Evolutionary conservation across 1,284 basidiomycete species (phyloP).

Genomic region (Sphaerobolus stellatus): DNA sequence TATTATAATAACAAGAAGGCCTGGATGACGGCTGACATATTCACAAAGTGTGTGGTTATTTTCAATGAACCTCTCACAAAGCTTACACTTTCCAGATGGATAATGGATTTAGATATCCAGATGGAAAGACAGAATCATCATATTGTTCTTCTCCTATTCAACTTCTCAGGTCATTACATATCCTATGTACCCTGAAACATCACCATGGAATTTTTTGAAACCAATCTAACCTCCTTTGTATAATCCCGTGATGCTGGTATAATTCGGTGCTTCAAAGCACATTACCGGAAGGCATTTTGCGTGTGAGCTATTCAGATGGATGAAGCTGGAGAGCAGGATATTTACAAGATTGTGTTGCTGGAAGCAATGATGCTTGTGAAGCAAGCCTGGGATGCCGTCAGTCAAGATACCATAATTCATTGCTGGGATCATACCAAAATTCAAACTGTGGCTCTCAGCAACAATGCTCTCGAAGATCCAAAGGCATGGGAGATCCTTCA

Average conservation of each 20-base stretch:
- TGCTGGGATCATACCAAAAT: conserved; percentile 36
- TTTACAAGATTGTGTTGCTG: conserved; percentile 37
- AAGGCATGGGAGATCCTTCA: too few relatives aligned
- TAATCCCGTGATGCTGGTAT: conserved; percentile 29
- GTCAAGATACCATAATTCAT: conserved; percentile 28
- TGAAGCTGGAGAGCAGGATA: conserved; percentile 27
- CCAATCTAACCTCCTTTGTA: conserved; percentile 17
- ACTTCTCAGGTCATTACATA: conserved; percentile 29
- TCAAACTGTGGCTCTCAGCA: not conserved
- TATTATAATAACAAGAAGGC: conserved; percentile 33
- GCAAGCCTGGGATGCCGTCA: conserved; percentile 31
- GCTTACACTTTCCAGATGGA: too few relatives aligned
- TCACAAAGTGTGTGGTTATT: too few relatives aligned
- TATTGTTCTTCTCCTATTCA: conserved; percentile 32
- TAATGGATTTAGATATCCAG: conserved; percentile 24
- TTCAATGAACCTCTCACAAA: too few relatives aligned
- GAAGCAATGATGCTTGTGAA: conserved; percentile 32
- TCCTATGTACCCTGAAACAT: conserved; percentile 20
- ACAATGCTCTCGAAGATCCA: too few relatives aligned
- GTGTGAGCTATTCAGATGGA: conserved; percentile 26
- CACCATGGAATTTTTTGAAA: conserved; percentile 13
- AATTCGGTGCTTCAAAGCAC: conserved; percentile 32
- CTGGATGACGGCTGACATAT: conserved; percentile 34
- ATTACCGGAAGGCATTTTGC: conserved; percentile 28
- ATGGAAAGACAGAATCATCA: conserved; percentile 18